phyloP scores from a whole-genome alignment of 129 eudicot species.

The Pulicaria dysenterica region DNA sequence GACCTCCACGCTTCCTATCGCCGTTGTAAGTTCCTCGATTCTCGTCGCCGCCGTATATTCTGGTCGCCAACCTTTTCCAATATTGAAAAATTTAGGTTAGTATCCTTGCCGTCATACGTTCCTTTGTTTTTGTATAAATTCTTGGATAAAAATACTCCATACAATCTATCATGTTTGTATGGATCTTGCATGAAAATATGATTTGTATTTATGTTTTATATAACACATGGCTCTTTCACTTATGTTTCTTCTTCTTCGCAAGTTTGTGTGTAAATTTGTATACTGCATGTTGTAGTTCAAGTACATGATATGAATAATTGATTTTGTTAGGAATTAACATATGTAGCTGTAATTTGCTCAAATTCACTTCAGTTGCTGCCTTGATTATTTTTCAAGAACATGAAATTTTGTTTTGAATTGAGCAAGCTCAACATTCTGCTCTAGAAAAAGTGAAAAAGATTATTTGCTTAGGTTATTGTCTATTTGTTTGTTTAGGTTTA shows the following conservation, averaged over 20 bases:
- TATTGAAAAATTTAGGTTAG: too few relatives aligned
- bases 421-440: background rate
- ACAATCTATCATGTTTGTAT: too few relatives aligned
- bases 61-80: too few relatives aligned
- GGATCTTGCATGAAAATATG: too few relatives aligned
- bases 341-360: background rate
- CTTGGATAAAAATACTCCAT: too few relatives aligned
- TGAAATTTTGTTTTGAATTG: background rate
- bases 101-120: too few relatives aligned
- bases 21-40: too few relatives aligned
- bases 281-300: slow-evolving; percentile 10
- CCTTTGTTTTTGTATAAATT: too few relatives aligned
- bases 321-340: slow-evolving; percentile 5
- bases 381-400: background rate
- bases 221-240: slow-evolving; percentile 3
- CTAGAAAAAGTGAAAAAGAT: background rate
- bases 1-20: too few relatives aligned
- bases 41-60: too few relatives aligned
- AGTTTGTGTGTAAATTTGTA: background rate
- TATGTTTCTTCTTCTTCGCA: slow-evolving; percentile 12
- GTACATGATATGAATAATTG: slow-evolving; percentile 5
- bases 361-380: slow-evolving; percentile 10
- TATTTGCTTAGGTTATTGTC: background rate
- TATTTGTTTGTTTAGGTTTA: too few relatives aligned
- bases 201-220: too few relatives aligned